These are phyloP conservation scores for Didymella arachidicola DNA, from an alignment of 2,329 filamentous ascomycete species.

Conservation along the genomic window DNA sequence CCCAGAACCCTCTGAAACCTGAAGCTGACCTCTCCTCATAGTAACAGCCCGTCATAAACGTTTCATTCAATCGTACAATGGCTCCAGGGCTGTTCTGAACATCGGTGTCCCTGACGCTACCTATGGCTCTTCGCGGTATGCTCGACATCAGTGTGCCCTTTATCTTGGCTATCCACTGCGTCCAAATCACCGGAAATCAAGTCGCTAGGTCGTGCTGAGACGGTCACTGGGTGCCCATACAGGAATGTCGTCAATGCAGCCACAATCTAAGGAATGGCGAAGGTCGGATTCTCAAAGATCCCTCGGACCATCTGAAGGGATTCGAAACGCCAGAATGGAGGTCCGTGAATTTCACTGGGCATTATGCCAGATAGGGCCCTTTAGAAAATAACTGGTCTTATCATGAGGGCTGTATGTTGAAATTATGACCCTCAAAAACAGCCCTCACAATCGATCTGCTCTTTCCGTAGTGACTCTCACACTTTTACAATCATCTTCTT, in stretches of 20 bases:
- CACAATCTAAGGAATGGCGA: slow-evolving; percentile 15
- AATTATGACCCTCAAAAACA: background rate
- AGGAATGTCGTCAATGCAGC: slow-evolving; percentile 2
- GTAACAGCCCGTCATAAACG: background rate
- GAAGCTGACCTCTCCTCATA: too few relatives aligned
- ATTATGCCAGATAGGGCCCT: background rate
- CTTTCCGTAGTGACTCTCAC: background rate
- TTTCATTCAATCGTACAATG: background rate
- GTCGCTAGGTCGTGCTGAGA: background rate
- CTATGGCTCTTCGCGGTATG: background rate
- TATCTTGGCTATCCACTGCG: background rate
- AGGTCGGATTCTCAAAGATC: slow-evolving; percentile 2
- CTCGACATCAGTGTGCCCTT: background rate
- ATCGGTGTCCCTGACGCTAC: background rate
- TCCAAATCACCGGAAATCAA: background rate
- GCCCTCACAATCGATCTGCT: background rate
- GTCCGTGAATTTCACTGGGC: background rate
- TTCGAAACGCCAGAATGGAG: background rate
- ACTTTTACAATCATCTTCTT: background rate
- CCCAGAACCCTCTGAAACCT: background rate
- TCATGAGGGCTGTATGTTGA: background rate
- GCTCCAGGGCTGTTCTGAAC: background rate
- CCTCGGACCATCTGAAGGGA: background rate
- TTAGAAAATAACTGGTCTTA: background rate
- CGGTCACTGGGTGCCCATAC: background rate